Percentiles rank a stretch among this genome's conserved stretches.
Evolutionary conservation across 83 land plant species (phyloP).

Genomic region (Diphasiastrum complanatum): DNA sequence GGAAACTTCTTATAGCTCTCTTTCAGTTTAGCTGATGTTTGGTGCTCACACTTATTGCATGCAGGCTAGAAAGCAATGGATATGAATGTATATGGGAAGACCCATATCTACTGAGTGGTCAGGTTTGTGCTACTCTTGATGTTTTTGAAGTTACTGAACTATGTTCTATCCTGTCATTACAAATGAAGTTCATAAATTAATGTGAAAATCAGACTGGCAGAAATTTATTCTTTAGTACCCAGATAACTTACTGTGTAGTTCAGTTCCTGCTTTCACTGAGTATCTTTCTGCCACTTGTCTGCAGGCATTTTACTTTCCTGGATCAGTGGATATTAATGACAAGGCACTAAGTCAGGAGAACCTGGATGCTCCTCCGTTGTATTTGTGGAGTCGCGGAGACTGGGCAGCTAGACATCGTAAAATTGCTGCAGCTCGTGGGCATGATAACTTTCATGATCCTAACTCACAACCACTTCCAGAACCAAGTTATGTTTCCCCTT

Average conservation of each 20-base stretch:
- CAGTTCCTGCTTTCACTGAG: background rate
- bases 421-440: background rate
- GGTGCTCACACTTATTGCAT: no score
- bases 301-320: background rate
- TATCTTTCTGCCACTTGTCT: background rate
- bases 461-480: no score
- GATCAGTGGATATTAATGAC: background rate
- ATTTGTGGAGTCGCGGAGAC: background rate
- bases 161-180: background rate
- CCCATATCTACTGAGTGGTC: background rate
- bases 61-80: background rate
- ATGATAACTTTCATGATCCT: no score
- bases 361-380: background rate
- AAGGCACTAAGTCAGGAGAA: background rate
- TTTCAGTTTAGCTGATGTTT: no score
- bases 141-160: background rate
- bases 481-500: no score
- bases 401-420: background rate
- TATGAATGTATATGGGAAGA: background rate
- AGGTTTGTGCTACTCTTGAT: background rate
- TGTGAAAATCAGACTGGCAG: no score
- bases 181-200: no score
- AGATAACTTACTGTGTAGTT: no score
- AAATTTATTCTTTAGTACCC: no score
- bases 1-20: no score